phyloP scores from a whole-genome alignment of 2,329 filamentous ascomycete species.

The Ceratocystis alfenasii region DNA sequence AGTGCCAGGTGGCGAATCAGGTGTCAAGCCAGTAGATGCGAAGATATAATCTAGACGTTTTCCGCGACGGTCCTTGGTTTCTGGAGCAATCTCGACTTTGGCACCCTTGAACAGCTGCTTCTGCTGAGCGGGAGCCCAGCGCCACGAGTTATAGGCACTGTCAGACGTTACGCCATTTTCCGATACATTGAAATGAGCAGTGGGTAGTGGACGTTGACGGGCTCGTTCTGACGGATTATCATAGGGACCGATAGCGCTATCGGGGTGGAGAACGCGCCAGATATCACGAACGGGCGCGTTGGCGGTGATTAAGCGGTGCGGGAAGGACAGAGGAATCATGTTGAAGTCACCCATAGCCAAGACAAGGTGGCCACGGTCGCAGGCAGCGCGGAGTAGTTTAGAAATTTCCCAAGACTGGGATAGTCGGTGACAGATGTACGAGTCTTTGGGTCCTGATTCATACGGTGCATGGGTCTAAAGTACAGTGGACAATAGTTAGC shows the following conservation, averaged over 20 bases:
- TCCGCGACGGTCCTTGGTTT: slow-evolving; percentile 58
- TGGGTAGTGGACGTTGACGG: slow-evolving; percentile 56
- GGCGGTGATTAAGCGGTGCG: slow-evolving; percentile 68
- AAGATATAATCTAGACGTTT: slow-evolving; percentile 95
- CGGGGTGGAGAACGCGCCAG: slow-evolving; percentile 74
- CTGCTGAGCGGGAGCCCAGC: slow-evolving; percentile 64
- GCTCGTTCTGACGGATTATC: slow-evolving; percentile 54
- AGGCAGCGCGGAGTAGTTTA: slow-evolving; percentile 72
- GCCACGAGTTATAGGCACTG: slow-evolving; percentile 80
- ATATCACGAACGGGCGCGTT: slow-evolving; percentile 68
- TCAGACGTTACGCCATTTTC: slow-evolving; percentile 85
- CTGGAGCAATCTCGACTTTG: slow-evolving; percentile 44
- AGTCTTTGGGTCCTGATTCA: slow-evolving; percentile 64
- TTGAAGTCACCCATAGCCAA: slow-evolving; percentile 91
- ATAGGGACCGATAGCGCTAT: slow-evolving; percentile 67
- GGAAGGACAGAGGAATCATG: slow-evolving; percentile 78
- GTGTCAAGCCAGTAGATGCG: slow-evolving; percentile 43
- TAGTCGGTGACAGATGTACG: slow-evolving; percentile 79
- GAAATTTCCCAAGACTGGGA: slow-evolving; percentile 92
- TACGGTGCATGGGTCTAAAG: slow-evolving; percentile 67
- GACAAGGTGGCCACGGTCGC: slow-evolving; percentile 69
- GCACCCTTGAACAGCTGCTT: slow-evolving; percentile 50
- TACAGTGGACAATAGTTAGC: too few relatives aligned
- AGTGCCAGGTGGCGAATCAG: slow-evolving; percentile 27
- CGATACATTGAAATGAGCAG: slow-evolving; percentile 61